Conservation (phyloP, 129 eudicot species). For the Logfia minima region DNA sequence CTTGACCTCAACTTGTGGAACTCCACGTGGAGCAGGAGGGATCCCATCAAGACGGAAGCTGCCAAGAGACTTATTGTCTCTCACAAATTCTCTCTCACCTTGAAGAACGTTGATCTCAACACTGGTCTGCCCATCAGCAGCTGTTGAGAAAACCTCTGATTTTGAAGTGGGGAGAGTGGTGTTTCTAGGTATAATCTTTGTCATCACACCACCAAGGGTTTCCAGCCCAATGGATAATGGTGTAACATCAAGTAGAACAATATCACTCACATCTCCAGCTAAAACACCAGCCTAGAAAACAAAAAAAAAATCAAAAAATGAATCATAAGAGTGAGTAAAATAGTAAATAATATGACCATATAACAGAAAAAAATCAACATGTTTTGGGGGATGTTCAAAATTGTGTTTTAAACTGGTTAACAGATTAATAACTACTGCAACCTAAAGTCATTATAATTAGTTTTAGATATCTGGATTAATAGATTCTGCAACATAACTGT, state of each 20-base stretch:
- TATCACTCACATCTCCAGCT: constrained; percentile 98
- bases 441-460: neutral
- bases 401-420: constrained; percentile 27
- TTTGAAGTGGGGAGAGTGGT: constrained; percentile 96
- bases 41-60: constrained; percentile 98
- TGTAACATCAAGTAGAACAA: constrained; percentile 89
- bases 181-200: constrained; percentile 89
- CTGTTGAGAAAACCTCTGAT: constrained; percentile 96
- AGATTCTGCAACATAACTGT: neutral
- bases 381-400: neutral
- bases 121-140: constrained; percentile 98
- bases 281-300: constrained; percentile 83
- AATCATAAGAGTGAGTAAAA: neutral
- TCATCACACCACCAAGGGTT: constrained; percentile 99
- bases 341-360: constrained; percentile 46
- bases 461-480: neutral
- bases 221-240: constrained; percentile 93
- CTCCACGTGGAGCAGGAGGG: constrained; percentile 99
- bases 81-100: constrained; percentile 96
- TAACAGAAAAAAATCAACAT: neutral
- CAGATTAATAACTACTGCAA: neutral
- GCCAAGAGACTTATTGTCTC: constrained; percentile 94
- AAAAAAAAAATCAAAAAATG: neutral
- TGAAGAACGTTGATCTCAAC: constrained; percentile 95
- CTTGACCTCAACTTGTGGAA: constrained; percentile 96